Evolutionary conservation across 345 rosid species (phyloP), one percentile per base, ranked within the genome.

Genomic region (Laguncularia racemosa): DNA sequence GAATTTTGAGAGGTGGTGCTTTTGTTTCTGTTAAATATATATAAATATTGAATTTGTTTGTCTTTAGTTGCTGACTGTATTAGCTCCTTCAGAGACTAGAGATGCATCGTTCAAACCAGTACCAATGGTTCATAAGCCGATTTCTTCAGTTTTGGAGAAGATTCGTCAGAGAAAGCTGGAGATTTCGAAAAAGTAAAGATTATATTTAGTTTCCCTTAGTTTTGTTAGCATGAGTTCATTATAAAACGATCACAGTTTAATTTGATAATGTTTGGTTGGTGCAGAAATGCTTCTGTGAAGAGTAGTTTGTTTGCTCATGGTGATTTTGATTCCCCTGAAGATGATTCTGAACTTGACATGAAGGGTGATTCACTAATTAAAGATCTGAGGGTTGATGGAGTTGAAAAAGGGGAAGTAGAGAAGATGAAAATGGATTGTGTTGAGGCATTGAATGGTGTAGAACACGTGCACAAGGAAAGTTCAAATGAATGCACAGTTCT

Each of bases 61-160:
- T 16, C 21, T 38, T 33, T 11, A 3, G 46, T 38, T 5, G 46
- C 17, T 56, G 60, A 40, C 60, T 56, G 9, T 7, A 9, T 33
- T 14, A 43, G 3, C 57, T 43, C 65, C 56, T 20, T 46, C 61
- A 92, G 98, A 89, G 73, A 81, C 91, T 12, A 61, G 85, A 66
- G 89, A 86, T 60, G 89, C 89, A 17, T 72, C 95, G 1, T 92
- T 92, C 81, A 74, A 73, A 58, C 88, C 93, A 1, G 70, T 61
- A 19, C 88, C 93, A 20, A 38, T 78, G 47, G 84, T 89, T 58
- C 78, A 78, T 18, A 89, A 83, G 73, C 85, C 95, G 0, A 81
- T 92, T 66, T 86, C 96, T 48, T 79, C 89, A 11, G 68, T 92
- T 64, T 58, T 92, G 74, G 95, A 89, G 76, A 92, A 86, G 75